Conservation (phyloP, 108 stramenopile species). For the Conticribra guillardii region DNA sequence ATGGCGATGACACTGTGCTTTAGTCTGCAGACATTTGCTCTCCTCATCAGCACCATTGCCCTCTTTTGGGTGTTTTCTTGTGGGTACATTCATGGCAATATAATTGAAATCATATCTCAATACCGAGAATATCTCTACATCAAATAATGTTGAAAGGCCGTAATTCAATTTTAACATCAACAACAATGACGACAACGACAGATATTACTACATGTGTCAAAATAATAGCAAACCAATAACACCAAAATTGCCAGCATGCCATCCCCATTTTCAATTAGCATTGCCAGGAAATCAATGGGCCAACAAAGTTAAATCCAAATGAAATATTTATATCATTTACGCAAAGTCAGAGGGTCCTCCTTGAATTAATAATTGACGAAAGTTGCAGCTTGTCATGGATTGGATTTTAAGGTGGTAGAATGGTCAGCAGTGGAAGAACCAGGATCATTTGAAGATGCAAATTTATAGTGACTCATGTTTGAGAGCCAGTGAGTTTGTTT, state of each 20-base stretch:
- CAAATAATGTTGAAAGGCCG: too few species aligned
- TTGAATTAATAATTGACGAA: conserved; percentile 19
- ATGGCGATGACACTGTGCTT: too few species aligned
- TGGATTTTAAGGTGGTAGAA: conserved; percentile 27
- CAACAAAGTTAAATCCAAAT: conserved; percentile 17
- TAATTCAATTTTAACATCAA: too few species aligned
- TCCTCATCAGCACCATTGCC: too few species aligned
- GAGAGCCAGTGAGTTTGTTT: conserved; percentile 29
- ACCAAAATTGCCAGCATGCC: conserved; percentile 24
- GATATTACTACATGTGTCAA: too few species aligned
- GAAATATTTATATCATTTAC: conserved; percentile 38
- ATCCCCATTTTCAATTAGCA: conserved; percentile 29
- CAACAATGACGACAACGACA: too few species aligned
- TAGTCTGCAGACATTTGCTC: too few species aligned
- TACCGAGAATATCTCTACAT: too few species aligned
- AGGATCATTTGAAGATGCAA: conserved; percentile 19
- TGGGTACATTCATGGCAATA: too few species aligned
- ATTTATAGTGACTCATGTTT: conserved; percentile 38
- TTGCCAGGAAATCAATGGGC: not conserved
- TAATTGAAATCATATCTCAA: too few species aligned
- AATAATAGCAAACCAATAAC: not conserved
- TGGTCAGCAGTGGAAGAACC: conserved; percentile 23
- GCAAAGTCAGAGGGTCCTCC: conserved; percentile 31
- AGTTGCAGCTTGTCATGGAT: conserved; percentile 33
- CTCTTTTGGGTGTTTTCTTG: too few species aligned